Conservation (phyloP, 1,139 yeast genomes). For the Sugiyamaella neomexicana region DNA sequence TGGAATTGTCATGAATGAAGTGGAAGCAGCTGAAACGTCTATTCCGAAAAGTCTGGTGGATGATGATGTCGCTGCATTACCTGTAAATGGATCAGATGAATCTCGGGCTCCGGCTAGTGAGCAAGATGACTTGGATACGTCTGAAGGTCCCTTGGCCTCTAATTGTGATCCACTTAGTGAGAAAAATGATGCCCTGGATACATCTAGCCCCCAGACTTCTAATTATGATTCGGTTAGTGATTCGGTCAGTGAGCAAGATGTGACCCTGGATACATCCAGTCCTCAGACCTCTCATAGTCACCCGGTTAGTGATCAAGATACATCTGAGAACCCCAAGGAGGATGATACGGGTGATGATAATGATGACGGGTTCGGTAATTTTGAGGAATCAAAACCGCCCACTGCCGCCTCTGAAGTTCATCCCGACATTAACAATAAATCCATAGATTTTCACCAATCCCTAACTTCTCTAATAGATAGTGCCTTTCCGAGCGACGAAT, state of each 20-base stretch:
- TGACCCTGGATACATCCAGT: no score
- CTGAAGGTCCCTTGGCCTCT: no score
- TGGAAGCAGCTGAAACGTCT: no score
- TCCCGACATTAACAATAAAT: neutral
- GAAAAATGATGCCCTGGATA: no score
- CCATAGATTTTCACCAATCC: conserved; percentile 1
- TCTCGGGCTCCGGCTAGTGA: no score
- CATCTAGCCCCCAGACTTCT: no score
- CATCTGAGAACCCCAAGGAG: neutral
- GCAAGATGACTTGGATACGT: no score
- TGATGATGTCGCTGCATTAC: neutral
- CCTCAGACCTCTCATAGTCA: no score
- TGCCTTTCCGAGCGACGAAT: neutral
- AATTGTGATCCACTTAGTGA: neutral
- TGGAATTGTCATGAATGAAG: neutral
- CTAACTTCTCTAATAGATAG: neutral
- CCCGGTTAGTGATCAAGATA: no score
- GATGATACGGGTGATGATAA: conserved; percentile 2
- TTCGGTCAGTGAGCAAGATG: no score
- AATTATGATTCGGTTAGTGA: no score
- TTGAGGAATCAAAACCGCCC: conserved; percentile 5
- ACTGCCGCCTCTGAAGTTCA: conserved; percentile 1
- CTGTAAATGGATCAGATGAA: neutral
- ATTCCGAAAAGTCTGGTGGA: neutral
- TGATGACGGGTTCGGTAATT: conserved; percentile 28